Base-by-base conservation (phyloP, 2,329 filamentous ascomycete species). In the Aspergillus aculeatus region DNA sequence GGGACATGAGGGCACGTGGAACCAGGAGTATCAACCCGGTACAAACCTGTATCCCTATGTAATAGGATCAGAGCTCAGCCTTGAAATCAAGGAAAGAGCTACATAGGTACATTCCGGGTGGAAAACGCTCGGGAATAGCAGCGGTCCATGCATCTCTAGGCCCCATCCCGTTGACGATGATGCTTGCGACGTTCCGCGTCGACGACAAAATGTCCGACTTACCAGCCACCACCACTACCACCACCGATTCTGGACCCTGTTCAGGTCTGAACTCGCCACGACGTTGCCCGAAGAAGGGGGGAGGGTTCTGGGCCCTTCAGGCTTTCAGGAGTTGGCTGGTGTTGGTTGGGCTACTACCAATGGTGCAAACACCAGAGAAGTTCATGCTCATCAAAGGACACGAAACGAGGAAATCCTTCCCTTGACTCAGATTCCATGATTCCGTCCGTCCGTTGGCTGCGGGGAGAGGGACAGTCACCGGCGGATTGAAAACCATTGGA, bases 171-270 rank as follows among this genome's bases (percentile, higher is more conserved):
- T 21, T 35, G 49, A 54, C 38, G 38, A 44, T 44, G 38, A 16
- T 44, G 38, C 38, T 44, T 44, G 38, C 38, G 38, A 44, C 14
- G 38, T 44, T 44, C 38, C 38, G 38, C 16, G 38, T 44, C 38
- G 6, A 44, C 38, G 16, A 35, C 48, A 32, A 48, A 58, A 26
- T 47, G 47, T 44, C 38, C 52, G 49, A 31, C 32, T 16, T 16
- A 52, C 59, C 56, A 63, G 61, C 56, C 59, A 54, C 58, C 58
- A 38, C 38, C 38, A 19, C 38, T 14, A 41, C 38, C 16, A 44
- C 14, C 38, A 49, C 47, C 53, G 38, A 50, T 47, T 57, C 55
- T 57, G 51, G 56, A 59, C 59, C 61, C 61, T 63, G 54, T 60
- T 47, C 21, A 44, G 16, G 38, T 26, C 21, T 47, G 41, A 32